Evolutionary conservation across 352 stramenopile species (phyloP), one percentile per base, ranked within the genome.

Genomic region (Phytopythium oedochilum): DNA sequence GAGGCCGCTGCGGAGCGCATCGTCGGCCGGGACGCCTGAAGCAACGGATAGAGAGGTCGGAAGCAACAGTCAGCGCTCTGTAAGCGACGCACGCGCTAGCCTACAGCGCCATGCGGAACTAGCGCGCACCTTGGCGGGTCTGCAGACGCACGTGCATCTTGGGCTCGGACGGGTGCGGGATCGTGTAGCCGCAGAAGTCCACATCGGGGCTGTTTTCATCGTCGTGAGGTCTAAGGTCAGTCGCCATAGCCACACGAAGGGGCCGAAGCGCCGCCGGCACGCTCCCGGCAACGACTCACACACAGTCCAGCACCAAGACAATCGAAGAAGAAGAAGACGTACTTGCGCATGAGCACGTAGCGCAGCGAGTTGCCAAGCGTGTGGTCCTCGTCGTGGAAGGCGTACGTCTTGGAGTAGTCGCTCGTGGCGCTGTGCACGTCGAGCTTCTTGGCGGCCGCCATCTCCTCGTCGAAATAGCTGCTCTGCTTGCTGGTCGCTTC

Each of bases 111-210:
- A n/a, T n/a, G n/a, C n/a, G n/a, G n/a, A n/a, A n/a, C n/a, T n/a
- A n/a, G n/a, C n/a, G 29, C 29, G 29, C 34, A 87, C 81, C 78
- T 67, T 80, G 64, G 40, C 74, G 76, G 10, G 84, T 96, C 70
- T 98, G 94, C 18, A 98, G 79, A 34, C 94, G 82, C 26, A 98
- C 66, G 68, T 98, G 92, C 68, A 98, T 96, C 55, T 97, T 92
- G 23, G 92, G 92, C 64, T 98, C 94, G 8, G 88, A 96, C 22
- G 94, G 94, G 76, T 98, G 94, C 35, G 94, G 94, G 38, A 98
- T 96, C 34, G 89, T 97, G 73, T 98, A 98, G 55, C 94, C 94
- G 20, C 88, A 94, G 64, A 98, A 98, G 43, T 96, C 83, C 12
- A 98, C 89, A 34, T 96, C 79, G 4, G 84, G 80, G 59, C 93